Conservation (phyloP, 2,329 filamentous ascomycete genomes). For the Atkinsonella hypoxylon region DNA sequence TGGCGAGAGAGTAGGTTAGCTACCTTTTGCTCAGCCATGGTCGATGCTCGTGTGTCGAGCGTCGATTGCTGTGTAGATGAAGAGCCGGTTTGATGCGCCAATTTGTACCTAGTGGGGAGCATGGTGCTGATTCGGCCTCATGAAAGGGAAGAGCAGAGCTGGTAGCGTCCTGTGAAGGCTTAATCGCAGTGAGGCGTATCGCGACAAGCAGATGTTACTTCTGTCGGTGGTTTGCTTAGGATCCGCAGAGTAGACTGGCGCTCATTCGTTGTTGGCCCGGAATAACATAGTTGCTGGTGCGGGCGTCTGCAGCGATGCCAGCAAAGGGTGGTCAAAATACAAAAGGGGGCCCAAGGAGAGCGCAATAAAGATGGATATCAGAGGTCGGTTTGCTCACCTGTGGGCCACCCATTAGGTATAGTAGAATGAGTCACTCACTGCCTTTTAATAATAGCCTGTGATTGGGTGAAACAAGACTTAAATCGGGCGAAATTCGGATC, state of each 20-base stretch:
- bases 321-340: too few relatives aligned
- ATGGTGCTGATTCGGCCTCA: constrained; percentile 15
- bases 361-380: too few relatives aligned
- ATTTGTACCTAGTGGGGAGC: constrained; percentile 27
- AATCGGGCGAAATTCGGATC: too few relatives aligned
- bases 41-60: neutral
- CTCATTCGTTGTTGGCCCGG: constrained; percentile 8
- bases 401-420: too few relatives aligned
- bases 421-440: too few relatives aligned
- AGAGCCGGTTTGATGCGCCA: constrained; percentile 7
- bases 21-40: neutral
- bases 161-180: neutral
- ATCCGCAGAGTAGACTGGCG: neutral
- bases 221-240: neutral
- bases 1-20: constrained; percentile 1
- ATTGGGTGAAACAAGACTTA: too few relatives aligned
- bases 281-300: constrained; percentile 12
- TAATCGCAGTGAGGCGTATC: constrained; percentile 1
- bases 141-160: neutral
- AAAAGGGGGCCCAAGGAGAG: too few relatives aligned
- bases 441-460: too few relatives aligned
- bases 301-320: neutral
- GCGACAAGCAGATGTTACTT: neutral
- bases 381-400: too few relatives aligned
- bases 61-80: neutral